Base-by-base conservation (phyloP, 192 early-diverging fungal genomes). In the Geranomyces michiganensis region DNA sequence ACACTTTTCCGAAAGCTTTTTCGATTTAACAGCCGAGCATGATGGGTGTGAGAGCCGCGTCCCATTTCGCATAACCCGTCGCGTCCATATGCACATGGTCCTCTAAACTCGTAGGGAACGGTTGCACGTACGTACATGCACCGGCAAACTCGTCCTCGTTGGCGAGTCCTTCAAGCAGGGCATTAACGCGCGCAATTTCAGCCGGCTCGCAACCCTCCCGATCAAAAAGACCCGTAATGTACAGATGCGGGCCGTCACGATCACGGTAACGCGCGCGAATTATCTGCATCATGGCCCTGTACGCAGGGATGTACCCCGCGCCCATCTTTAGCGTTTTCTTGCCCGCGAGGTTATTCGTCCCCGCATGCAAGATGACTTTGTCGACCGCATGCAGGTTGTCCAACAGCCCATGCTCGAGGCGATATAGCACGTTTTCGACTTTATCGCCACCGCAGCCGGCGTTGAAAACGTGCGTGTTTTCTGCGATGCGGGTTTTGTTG, bases 81-180 rank as follows among this genome's bases (percentile, higher is more conserved):
- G 51, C 19, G 17, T 53, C 51, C 51, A 53, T 53, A 53, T 53
- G 51, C 24, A 53, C 24, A 26, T 53, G 51, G 17, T 53, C 51
- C n/a, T 53, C 51, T 17, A 53, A 26, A 15, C n/a, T 24, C 17
- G 24, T 26, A 2, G 3, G 6, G 15, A 53, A 53, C n/a, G 51
- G 51, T 15, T 4, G 51, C 7, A 53, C 15, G 15, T 53, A 53
- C 51, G 36, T 41, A 41, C 36, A 41, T 41, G 5, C 36, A 41
- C 36, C 36, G 10, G 24, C 51, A 53, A 4, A 53, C 51, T 26
- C 51, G 4, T 53, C n/a, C n/a, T 53, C 51, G 7, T 26, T 7
- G 7, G 51, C 51, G 15, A 53, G 19, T 6, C 7, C 24, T 26
- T 53, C 15, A 4, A 53, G 24, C 51, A 53, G 3, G 15, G 19